Percentiles rank a stretch among this genome's conserved stretches.
Conservation (phyloP, 176 grass and related monocot species). For the Coix lacrymajobi region DNA sequence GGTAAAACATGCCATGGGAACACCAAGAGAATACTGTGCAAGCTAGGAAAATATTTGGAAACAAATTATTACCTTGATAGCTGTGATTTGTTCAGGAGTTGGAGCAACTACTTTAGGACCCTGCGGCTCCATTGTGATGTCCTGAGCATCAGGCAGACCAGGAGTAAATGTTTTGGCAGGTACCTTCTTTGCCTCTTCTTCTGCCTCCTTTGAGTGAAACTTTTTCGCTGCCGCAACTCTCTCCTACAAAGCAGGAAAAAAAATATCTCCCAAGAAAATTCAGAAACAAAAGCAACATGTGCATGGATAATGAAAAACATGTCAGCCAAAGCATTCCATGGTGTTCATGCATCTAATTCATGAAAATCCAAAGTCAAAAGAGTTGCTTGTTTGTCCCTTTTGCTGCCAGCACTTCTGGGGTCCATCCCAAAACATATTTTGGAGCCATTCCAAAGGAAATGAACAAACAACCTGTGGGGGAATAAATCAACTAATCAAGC, state of each 20-base stretch:
- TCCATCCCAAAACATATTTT: slow-evolving; percentile 43
- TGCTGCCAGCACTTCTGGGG: slow-evolving; percentile 35
- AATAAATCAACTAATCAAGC: slow-evolving; percentile 53
- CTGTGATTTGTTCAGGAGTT: slow-evolving; percentile 91
- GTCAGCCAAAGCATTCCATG: slow-evolving; percentile 16
- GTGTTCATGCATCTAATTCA: slow-evolving; percentile 32
- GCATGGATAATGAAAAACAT: neutral
- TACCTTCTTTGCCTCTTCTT: slow-evolving; percentile 88
- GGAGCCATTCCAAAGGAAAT: slow-evolving; percentile 41
- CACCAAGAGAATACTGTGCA: neutral
- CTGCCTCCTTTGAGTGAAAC: slow-evolving; percentile 88
- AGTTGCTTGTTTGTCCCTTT: slow-evolving; percentile 33
- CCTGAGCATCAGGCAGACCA: slow-evolving; percentile 37
- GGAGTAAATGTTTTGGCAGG: slow-evolving; percentile 77
- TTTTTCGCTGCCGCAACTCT: slow-evolving; percentile 66
- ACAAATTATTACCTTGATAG: slow-evolving; percentile 72
- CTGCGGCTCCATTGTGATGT: slow-evolving; percentile 43
- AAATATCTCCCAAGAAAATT: slow-evolving; percentile 22
- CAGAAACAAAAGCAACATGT: slow-evolving; percentile 17
- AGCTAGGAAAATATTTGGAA: neutral
- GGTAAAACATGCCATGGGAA: neutral
- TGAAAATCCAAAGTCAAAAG: slow-evolving; percentile 21
- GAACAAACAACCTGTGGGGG: slow-evolving; percentile 40
- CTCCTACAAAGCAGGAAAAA: slow-evolving; percentile 64
- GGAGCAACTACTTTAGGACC: slow-evolving; percentile 75